phyloP scores from a whole-genome alignment of 345 rosid genomes.

The Capsella bursapastoris region DNA sequence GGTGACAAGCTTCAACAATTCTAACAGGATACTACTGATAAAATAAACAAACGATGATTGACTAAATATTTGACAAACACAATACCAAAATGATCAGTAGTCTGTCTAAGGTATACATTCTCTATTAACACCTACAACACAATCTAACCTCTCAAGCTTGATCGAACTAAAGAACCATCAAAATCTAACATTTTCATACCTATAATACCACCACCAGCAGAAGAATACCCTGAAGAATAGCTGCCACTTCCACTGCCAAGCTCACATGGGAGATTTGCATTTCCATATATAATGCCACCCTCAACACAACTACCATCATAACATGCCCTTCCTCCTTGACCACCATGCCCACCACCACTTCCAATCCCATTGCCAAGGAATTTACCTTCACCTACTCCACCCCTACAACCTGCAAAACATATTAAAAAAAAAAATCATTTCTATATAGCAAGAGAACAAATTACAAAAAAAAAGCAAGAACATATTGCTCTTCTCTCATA shows the following conservation, averaged over 20 bases:
- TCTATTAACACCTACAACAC: constrained; percentile 5
- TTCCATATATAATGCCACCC: constrained; percentile 88
- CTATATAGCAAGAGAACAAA: neutral
- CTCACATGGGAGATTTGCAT: constrained; percentile 84
- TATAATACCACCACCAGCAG: constrained; percentile 93
- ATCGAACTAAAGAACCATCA: constrained; percentile 22
- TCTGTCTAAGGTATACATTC: constrained; percentile 10
- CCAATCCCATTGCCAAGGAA: constrained; percentile 69
- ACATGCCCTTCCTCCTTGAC: constrained; percentile 85
- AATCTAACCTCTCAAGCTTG: constrained; percentile 22
- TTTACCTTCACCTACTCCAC: constrained; percentile 88
- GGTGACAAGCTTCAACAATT: constrained; percentile 23
- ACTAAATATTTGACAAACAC: neutral
- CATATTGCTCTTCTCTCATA: constrained; percentile 14
- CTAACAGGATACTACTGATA: neutral
- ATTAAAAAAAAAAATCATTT: constrained; percentile 10
- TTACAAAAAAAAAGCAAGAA: neutral
- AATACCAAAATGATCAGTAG: constrained; percentile 20
- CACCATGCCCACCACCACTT: constrained; percentile 98
- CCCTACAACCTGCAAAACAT: constrained; percentile 75
- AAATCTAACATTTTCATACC: constrained; percentile 52
- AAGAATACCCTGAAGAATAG: constrained; percentile 53
- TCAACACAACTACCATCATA: constrained; percentile 56
- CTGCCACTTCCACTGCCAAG: constrained; percentile 99
- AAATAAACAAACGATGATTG: neutral